Conservation (phyloP, 352 stramenopile genomes). For the Phytophthora pseudosyringae region DNA sequence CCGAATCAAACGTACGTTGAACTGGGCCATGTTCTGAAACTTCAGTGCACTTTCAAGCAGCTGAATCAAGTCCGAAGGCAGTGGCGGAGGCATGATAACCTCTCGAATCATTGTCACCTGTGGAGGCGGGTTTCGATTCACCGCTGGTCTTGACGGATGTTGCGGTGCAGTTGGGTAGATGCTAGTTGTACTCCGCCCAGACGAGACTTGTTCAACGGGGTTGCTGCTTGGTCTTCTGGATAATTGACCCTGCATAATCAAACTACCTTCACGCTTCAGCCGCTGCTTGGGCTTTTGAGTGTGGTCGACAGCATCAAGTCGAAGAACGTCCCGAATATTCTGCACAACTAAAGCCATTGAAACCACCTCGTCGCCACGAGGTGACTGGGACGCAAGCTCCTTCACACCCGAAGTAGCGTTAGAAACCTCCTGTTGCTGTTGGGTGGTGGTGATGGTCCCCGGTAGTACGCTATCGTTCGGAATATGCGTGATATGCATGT, state of each 20-base stretch:
- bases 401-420: not conserved
- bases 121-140: conserved; percentile 31
- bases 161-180: not conserved
- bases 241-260: conserved; percentile 13
- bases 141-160: not conserved
- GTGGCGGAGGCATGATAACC: conserved; percentile 49
- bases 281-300: conserved; percentile 29
- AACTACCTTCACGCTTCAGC: conserved; percentile 30
- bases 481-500: conserved; percentile 59
- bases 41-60: conserved; percentile 63
- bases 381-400: conserved; percentile 5
- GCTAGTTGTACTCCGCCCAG: not conserved
- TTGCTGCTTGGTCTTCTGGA: conserved; percentile 20
- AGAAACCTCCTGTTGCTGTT: conserved; percentile 6
- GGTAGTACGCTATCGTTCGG: conserved; percentile 6
- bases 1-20: conserved; percentile 45
- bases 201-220: not conserved
- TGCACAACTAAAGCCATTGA: conserved; percentile 32
- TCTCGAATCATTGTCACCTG: conserved; percentile 68
- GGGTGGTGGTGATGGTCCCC: not conserved
- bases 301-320: conserved; percentile 24
- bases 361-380: conserved; percentile 20
- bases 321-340: conserved; percentile 41
- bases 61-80: conserved; percentile 48
- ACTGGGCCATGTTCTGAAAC: conserved; percentile 72